Base-by-base conservation (phyloP, 768 basidiomycete genomes). In the Punctularia strigosozonata region DNA sequence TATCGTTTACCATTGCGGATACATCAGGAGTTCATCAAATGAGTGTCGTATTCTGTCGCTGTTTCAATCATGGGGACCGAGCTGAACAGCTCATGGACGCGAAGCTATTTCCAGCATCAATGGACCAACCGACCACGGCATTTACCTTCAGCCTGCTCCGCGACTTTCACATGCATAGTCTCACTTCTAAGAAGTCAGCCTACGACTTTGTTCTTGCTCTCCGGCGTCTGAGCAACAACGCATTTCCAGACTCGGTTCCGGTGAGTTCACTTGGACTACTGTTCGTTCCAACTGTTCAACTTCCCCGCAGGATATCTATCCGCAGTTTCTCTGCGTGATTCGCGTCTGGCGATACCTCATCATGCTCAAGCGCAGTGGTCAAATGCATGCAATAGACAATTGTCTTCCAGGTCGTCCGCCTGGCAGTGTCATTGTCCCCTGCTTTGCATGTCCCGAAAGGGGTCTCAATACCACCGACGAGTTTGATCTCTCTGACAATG, bases 141-240 rank as follows among this genome's bases (percentile, higher is more conserved):
- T 30, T 30, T 15, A 30, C 28, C 10, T 30, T 30, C 15, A 10
- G 10, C 10, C 28, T 30, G 10, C 28, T 30, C 28, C 10, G 15
- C 28, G 32, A 40, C 19, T 46, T 42, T 32, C 39, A 41, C 32
- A 4, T 34, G 1, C 41, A 45, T 25, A 45, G 28, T 19, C 33
- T 46, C 12, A 25, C 38, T 14, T 44, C 45, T 5, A 46, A 44
- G 33, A 44, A 44, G 21, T 40, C 45, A 1, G 43, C 43, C 13
- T 46, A 44, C 28, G 44, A 46, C 17, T 46, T 44, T 31, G 17
- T 30, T 25, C 28, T 20, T 5, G 36, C 25, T 18, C 36, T 45
- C 17, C 25, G 24, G n/a, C 4, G 31, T 14, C 31, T 36, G 19
- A 42, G 42, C 6, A 42, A 37, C 38, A 39, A 39, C 18, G 17